Base-by-base conservation (phyloP, 2,329 filamentous ascomycete species). In the Aspergillus ochraceus region DNA sequence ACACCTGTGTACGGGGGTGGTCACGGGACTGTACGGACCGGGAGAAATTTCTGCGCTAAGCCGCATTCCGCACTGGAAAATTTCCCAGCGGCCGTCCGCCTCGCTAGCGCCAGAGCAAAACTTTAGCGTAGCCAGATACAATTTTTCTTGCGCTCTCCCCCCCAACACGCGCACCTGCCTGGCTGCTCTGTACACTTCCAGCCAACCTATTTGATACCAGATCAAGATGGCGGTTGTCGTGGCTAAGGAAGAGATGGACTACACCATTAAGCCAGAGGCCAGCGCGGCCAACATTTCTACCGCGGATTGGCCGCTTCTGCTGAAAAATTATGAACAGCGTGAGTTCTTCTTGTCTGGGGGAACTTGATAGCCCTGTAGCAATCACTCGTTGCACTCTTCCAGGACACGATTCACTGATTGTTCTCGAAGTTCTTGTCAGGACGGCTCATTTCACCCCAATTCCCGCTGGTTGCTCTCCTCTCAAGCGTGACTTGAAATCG, bases 391-490 rank as follows among this genome's bases (percentile, higher is more conserved):
- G 36, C 14, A n/a, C 36, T n/a, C 6, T 42, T 42, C 17, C 17
- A 8, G 17, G 12, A 42, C 6, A 11, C 26, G 6, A 2, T 22
- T 53, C 4, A 52, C 64, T 68, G 55, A 66, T 63, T 52, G 12
- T 39, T 39, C 19, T 42, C 63, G 67, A 61, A 94, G 91, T 98
- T 71, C 88, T 95, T 70, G 90, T 97, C 70, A 90, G 94, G 75
- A 97, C 93, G 67, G 92, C 91, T 65, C 94, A 99, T 80, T 99
- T 96, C 81, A 98, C 94, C 36, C 95, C 95, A 58, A 98, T 98
- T 70, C 92, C 94, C 68, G 89, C 91, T 77, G 95, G 95, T 74
- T 96, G 91, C 82, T 88, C 91, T 65, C 95, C 95, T 58, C 83
- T 96, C 75, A 93, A 92, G 80, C 91, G 95, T 78, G 94, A 98